Conservation (phyloP, 768 basidiomycete genomes). For the Mycena indigotica region DNA sequence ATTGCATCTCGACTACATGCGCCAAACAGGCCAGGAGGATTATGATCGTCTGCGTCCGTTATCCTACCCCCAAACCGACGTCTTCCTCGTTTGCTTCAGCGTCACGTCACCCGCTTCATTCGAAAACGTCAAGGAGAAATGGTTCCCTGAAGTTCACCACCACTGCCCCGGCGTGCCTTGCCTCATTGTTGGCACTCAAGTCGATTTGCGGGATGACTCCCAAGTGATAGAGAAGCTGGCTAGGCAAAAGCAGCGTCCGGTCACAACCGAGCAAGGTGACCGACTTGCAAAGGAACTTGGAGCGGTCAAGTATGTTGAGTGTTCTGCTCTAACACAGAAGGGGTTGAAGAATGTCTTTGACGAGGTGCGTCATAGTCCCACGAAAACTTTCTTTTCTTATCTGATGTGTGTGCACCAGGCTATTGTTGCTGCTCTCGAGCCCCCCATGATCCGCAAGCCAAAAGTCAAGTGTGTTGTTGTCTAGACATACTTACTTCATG, state of each 20-base stretch:
- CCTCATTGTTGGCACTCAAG: slow-evolving; percentile 98
- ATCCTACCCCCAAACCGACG: slow-evolving; percentile 99
- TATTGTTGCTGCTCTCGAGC: slow-evolving; percentile 97
- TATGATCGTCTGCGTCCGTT: slow-evolving; percentile 98
- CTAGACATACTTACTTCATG: slow-evolving; percentile 37
- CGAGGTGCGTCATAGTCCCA: slow-evolving; percentile 67
- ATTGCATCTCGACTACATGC: slow-evolving; percentile 7
- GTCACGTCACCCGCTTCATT: slow-evolving; percentile 98
- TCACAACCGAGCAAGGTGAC: slow-evolving; percentile 86
- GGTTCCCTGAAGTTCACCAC: slow-evolving; percentile 99
- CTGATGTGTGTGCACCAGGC: slow-evolving; percentile 54
- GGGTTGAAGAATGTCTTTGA: slow-evolving; percentile 99
- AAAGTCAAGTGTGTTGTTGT: slow-evolving; percentile 77
- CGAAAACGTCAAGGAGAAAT: slow-evolving; percentile 99
- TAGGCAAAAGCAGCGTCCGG: slow-evolving; percentile 95
- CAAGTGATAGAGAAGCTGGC: slow-evolving; percentile 93
- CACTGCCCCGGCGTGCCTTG: slow-evolving; percentile 99
- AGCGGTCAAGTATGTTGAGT: slow-evolving; percentile 99
- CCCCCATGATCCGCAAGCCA: slow-evolving; percentile 85
- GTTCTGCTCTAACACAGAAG: slow-evolving; percentile 98
- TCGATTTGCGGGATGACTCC: slow-evolving; percentile 92
- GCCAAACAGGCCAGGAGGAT: slow-evolving; percentile 88
- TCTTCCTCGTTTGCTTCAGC: slow-evolving; percentile 99
- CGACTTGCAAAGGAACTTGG: slow-evolving; percentile 95
- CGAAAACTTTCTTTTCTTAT: background rate